Conservation (phyloP, 2,329 filamentous ascomycete genomes). For the Monilinia polystroma region DNA sequence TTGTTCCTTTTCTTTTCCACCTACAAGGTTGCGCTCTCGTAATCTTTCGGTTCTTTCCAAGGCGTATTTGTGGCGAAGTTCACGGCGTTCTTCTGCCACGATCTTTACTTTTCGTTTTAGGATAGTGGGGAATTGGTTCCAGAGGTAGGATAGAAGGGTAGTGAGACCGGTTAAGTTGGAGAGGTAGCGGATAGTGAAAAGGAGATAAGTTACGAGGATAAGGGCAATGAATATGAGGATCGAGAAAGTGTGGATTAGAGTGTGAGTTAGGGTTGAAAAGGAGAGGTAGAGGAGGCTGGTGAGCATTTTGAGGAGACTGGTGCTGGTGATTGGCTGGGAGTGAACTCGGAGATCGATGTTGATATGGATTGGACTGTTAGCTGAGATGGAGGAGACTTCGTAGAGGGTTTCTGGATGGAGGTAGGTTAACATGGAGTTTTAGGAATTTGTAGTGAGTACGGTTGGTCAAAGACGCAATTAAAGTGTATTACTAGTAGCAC, state of each 20-base stretch:
- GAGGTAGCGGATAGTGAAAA: not conserved
- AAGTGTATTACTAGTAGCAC: too few species aligned
- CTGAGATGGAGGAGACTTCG: slow-evolving; percentile 11
- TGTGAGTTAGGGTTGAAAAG: not conserved
- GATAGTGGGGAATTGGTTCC: not conserved
- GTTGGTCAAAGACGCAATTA: not conserved
- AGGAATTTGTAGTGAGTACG: not conserved
- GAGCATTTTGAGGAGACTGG: not conserved
- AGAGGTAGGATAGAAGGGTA: not conserved
- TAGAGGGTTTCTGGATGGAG: slow-evolving; percentile 1
- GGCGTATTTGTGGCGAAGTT: slow-evolving; percentile 15
- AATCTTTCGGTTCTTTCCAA: not conserved
- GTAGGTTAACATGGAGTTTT: not conserved
- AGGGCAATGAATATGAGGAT: slow-evolving; percentile 11
- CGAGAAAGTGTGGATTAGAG: not conserved
- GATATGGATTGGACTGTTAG: not conserved
- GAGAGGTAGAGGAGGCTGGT: not conserved
- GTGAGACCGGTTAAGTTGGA: not conserved
- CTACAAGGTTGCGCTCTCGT: not conserved
- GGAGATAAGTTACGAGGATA: not conserved
- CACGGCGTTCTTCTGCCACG: not conserved
- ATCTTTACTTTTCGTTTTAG: not conserved
- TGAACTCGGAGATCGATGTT: not conserved
- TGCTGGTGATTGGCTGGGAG: not conserved
- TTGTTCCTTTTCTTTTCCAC: slow-evolving; percentile 8